These are phyloP conservation scores for Excoecaria agallocha DNA, from an alignment of 345 rosid species.

Conservation along the genomic window DNA sequence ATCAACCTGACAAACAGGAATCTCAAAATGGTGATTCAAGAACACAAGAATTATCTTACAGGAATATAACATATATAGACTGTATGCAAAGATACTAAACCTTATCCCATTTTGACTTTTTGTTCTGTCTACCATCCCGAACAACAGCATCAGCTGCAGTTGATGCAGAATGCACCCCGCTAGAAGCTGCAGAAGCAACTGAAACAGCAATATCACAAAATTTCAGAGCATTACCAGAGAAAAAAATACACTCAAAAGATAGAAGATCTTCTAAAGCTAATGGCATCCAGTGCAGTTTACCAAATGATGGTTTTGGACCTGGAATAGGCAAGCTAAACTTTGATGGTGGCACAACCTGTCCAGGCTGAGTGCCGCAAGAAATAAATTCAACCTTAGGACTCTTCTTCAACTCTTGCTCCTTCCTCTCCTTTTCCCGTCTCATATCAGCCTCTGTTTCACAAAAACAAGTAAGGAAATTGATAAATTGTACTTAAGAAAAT, in stretches of 20 bases:
- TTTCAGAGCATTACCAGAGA: neutral
- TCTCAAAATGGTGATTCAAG: slow-evolving; percentile 5
- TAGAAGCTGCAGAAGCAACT: slow-evolving; percentile 38
- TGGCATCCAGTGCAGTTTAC: neutral
- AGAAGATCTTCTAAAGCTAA: neutral
- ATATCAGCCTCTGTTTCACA: slow-evolving; percentile 62
- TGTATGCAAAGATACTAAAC: slow-evolving; percentile 40
- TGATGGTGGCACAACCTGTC: slow-evolving; percentile 39
- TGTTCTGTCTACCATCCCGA: slow-evolving; percentile 74
- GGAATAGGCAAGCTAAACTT: slow-evolving; percentile 62
- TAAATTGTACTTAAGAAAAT: neutral
- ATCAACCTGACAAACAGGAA: slow-evolving; percentile 62
- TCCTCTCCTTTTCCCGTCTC: slow-evolving; percentile 82
- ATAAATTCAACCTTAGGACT: slow-evolving; percentile 76
- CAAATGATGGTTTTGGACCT: slow-evolving; percentile 35
- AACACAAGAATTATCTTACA: neutral
- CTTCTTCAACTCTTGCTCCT: slow-evolving; percentile 80
- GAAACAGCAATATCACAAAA: slow-evolving; percentile 29
- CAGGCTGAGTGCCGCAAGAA: slow-evolving; percentile 61
- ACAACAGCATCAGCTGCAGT: slow-evolving; percentile 41
- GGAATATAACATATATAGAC: neutral
- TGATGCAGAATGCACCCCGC: slow-evolving; percentile 43
- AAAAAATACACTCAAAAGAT: neutral
- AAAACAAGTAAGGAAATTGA: slow-evolving; percentile 10
- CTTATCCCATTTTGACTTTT: slow-evolving; percentile 98